phyloP scores from a whole-genome alignment of 768 basidiomycete species.

The Cytidiella melzeri region DNA sequence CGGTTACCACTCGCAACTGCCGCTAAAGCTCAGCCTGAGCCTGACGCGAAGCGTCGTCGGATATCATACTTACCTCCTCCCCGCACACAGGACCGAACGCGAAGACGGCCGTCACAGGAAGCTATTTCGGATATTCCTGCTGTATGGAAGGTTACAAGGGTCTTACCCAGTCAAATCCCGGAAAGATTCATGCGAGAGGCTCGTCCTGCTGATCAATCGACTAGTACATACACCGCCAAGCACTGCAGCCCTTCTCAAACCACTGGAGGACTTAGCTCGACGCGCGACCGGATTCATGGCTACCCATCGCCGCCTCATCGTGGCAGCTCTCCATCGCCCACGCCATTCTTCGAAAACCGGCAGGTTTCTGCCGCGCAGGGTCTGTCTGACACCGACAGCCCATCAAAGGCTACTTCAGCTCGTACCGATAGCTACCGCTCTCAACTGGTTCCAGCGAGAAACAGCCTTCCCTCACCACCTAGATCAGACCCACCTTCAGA shows the following conservation, averaged over 20 bases:
- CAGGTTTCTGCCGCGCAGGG: constrained; percentile 5
- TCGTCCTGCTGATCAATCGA: not conserved
- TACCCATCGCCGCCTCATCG: constrained; percentile 2
- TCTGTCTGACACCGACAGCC: not conserved
- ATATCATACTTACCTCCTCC: constrained; percentile 1
- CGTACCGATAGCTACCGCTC: too few species aligned
- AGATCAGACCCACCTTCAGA: constrained; percentile 9
- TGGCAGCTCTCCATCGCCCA: constrained; percentile 4
- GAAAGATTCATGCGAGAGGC: not conserved
- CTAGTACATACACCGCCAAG: too few species aligned
- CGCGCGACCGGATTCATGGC: not conserved
- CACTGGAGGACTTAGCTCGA: too few species aligned
- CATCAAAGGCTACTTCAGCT: constrained; percentile 8
- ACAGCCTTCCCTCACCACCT: constrained; percentile 6
- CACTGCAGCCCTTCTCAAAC: too few species aligned
- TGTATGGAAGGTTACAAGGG: constrained; percentile 10
- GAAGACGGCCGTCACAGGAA: not conserved
- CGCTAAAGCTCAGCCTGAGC: not conserved
- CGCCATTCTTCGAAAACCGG: constrained; percentile 5
- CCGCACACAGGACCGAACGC: not conserved
- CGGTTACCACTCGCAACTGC: not conserved
- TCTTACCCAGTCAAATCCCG: too few species aligned
- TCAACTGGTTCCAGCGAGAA: constrained; percentile 4
- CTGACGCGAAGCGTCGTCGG: not conserved
- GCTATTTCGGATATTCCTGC: not conserved